Conservation (phyloP, 2,329 filamentous ascomycete species). For the Paraphoma chrysanthemicola region DNA sequence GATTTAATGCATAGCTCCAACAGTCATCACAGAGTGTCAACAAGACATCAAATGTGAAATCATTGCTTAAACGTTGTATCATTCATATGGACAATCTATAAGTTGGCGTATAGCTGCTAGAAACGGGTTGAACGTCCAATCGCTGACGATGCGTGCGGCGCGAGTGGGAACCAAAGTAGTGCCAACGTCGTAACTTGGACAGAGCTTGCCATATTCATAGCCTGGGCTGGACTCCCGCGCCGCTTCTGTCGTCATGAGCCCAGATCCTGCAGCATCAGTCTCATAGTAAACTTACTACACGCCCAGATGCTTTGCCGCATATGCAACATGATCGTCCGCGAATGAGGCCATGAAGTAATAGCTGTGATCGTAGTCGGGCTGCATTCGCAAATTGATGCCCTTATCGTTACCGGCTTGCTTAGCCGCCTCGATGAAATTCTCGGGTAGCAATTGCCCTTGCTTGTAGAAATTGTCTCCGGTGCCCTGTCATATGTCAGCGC, state of each 20-base stretch:
- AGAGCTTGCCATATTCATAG: constrained; percentile 19
- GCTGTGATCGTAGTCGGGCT: constrained; percentile 92
- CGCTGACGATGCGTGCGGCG: too few relatives aligned
- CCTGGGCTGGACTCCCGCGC: constrained; percentile 29
- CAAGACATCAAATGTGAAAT: too few relatives aligned
- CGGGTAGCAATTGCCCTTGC: constrained; percentile 87
- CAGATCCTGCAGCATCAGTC: neutral
- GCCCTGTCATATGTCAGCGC: constrained; percentile 62
- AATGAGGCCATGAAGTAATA: constrained; percentile 97
- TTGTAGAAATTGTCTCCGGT: constrained; percentile 98
- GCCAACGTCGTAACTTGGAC: neutral
- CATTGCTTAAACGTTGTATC: too few relatives aligned
- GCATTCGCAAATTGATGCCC: constrained; percentile 81
- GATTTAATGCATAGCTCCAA: too few relatives aligned
- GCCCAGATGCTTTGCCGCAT: constrained; percentile 85
- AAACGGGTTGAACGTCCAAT: too few relatives aligned
- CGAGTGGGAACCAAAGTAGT: too few relatives aligned
- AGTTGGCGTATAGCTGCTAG: too few relatives aligned
- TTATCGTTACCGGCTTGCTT: constrained; percentile 74
- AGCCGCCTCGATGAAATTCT: constrained; percentile 85
- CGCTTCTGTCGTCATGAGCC: constrained; percentile 46
- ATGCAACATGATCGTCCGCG: constrained; percentile 86
- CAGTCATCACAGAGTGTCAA: too few relatives aligned
- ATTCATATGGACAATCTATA: too few relatives aligned
- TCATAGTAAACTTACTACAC: constrained; percentile 54